Conservation (phyloP, 2,329 filamentous ascomycete species). For the Ploettnerulaceae sp. region DNA sequence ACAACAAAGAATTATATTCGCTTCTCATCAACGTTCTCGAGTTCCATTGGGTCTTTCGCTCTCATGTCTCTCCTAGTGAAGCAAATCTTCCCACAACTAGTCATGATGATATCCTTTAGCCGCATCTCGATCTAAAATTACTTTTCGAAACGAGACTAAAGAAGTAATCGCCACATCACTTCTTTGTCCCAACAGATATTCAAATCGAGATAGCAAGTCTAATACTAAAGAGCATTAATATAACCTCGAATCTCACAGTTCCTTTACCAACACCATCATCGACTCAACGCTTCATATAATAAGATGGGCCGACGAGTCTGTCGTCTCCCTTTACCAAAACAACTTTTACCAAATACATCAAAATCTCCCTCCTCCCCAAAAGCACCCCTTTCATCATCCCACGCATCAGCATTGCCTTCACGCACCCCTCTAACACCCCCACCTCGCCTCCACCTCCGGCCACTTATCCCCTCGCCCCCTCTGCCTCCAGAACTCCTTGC, state of each 20-base stretch:
- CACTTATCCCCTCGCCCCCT: conserved; percentile 25
- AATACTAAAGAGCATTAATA: not conserved
- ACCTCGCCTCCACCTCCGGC: conserved; percentile 21
- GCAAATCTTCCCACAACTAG: not conserved
- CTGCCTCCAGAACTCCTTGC: conserved; percentile 24
- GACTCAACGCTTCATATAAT: not conserved
- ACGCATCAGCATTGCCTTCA: not conserved
- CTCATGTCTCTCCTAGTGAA: not conserved
- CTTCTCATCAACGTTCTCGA: not conserved
- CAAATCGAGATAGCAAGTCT: not conserved
- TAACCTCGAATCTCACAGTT: not conserved
- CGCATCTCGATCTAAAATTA: too few relatives aligned
- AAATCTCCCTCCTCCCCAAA: conserved; percentile 3
- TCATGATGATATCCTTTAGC: too few relatives aligned
- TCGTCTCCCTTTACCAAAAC: not conserved
- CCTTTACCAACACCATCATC: not conserved
- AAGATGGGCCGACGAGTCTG: not conserved
- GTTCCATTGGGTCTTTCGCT: not conserved
- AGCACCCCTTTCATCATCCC: not conserved
- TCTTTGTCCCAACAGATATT: not conserved
- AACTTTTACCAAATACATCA: not conserved
- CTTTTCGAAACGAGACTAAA: too few relatives aligned
- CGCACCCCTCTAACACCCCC: conserved; percentile 12
- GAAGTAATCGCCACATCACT: too few relatives aligned
- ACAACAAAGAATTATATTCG: conserved; percentile 7